phyloP scores from a whole-genome alignment of 2,329 filamentous ascomycete species.

The Clarireedia homoeocarpa region DNA sequence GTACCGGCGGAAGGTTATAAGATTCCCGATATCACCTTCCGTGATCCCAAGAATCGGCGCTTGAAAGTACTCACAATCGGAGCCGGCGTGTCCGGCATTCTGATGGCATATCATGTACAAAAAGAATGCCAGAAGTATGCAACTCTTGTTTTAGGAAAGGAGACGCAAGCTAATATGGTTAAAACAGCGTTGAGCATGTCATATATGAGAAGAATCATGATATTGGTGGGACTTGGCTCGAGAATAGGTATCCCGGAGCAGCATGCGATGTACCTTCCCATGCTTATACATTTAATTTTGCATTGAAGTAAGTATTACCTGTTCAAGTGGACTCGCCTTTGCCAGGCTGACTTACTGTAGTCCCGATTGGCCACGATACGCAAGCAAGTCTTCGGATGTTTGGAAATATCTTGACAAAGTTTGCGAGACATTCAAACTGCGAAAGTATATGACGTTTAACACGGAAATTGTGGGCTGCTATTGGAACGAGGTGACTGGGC shows the following conservation, averaged over 20 bases:
- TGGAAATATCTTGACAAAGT: slow-evolving; percentile 40
- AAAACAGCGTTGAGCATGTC: slow-evolving; percentile 31
- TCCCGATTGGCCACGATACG: slow-evolving; percentile 47
- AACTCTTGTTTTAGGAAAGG: slow-evolving; percentile 24
- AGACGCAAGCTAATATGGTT: slow-evolving; percentile 40
- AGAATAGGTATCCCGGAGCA: slow-evolving; percentile 37
- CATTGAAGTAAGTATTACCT: slow-evolving; percentile 37
- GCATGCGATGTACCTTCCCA: slow-evolving; percentile 33
- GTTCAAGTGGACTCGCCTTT: neutral
- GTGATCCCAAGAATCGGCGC: slow-evolving; percentile 34
- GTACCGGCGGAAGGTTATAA: neutral
- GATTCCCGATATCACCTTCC: slow-evolving; percentile 13
- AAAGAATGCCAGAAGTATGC: slow-evolving; percentile 30
- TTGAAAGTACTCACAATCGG: slow-evolving; percentile 41
- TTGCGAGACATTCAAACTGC: slow-evolving; percentile 39
- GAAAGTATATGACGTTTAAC: slow-evolving; percentile 45
- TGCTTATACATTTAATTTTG: slow-evolving; percentile 43
- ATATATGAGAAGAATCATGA: slow-evolving; percentile 45
- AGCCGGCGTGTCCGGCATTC: slow-evolving; percentile 40
- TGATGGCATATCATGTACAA: slow-evolving; percentile 41
- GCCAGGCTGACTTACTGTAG: neutral
- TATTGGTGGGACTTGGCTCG: slow-evolving; percentile 43
- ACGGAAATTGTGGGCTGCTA: slow-evolving; percentile 38
- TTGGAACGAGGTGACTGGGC: slow-evolving; percentile 40
- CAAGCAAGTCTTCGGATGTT: slow-evolving; percentile 51